A percentile compares a stretch with the other conserved stretches of the same genome.
These are phyloP conservation scores for Podaxis sp. DNA, from an alignment of 768 basidiomycete species.

Conservation along the genomic window DNA sequence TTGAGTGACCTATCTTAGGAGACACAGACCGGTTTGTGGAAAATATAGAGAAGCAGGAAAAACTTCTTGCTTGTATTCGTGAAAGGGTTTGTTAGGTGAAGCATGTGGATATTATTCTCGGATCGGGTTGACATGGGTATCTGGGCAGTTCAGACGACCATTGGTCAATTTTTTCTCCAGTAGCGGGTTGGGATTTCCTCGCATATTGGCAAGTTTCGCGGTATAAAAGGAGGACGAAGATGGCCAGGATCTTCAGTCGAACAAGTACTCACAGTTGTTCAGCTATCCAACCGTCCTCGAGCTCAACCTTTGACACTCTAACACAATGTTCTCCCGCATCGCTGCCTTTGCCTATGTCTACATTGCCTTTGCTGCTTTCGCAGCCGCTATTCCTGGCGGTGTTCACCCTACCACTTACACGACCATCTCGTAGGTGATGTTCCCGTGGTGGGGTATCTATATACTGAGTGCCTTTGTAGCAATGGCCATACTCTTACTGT, in stretches of 20 bases:
- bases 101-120: constrained; percentile 8
- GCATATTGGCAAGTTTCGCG: not conserved
- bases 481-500: constrained; percentile 16
- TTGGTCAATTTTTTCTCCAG: constrained; percentile 1
- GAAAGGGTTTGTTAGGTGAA: not conserved
- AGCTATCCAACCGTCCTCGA: not conserved
- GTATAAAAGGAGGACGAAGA: constrained; percentile 17
- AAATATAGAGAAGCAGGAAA: not conserved
- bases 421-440: constrained; percentile 8
- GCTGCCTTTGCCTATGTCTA: constrained; percentile 23
- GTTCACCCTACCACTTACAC: constrained; percentile 15
- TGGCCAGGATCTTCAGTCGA: constrained; percentile 20
- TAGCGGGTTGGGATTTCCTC: not conserved
- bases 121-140: constrained; percentile 2
- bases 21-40: not conserved
- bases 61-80: not conserved
- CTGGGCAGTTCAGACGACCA: not conserved
- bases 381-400: constrained; percentile 25
- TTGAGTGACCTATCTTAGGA: not conserved
- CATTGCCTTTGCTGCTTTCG: constrained; percentile 26
- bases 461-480: not conserved
- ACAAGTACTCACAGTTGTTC: constrained; percentile 19
- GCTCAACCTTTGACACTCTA: not conserved
- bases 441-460: not conserved
- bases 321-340: constrained; percentile 27